A percentile compares a stretch with the other conserved stretches of the same genome.
Conservation (phyloP, 2,329 filamentous ascomycete species). For the Penicillium sp. region DNA sequence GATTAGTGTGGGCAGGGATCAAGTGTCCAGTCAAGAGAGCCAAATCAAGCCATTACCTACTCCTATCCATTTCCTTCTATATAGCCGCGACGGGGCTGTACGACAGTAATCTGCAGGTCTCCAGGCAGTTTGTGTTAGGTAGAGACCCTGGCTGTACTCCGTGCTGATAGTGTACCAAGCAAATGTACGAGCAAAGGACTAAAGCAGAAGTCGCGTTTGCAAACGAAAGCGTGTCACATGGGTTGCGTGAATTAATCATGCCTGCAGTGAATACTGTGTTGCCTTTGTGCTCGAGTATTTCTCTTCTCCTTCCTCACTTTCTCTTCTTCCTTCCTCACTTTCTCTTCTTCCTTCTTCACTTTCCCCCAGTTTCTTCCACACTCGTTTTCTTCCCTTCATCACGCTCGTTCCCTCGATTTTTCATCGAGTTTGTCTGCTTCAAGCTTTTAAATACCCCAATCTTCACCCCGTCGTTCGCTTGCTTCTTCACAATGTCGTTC, state of each 20-base stretch:
- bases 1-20: background rate
- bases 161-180: background rate
- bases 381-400: background rate
- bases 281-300: background rate
- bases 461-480: background rate
- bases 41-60: background rate
- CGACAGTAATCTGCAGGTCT: background rate
- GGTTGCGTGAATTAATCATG: background rate
- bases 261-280: background rate
- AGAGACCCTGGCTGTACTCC: background rate
- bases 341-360: background rate
- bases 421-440: background rate
- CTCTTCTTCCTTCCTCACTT: background rate
- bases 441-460: background rate
- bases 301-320: background rate
- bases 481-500: conserved; percentile 7
- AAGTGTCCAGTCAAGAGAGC: background rate
- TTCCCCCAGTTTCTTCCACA: background rate
- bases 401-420: background rate
- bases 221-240: background rate
- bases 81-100: background rate
- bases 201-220: background rate
- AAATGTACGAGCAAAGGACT: background rate
- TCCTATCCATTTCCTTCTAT: background rate
- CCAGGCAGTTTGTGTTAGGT: background rate